Conservation (phyloP, 225 moss, liverwort and hornwort genomes). For the Rhytidiadelphus loreus region DNA sequence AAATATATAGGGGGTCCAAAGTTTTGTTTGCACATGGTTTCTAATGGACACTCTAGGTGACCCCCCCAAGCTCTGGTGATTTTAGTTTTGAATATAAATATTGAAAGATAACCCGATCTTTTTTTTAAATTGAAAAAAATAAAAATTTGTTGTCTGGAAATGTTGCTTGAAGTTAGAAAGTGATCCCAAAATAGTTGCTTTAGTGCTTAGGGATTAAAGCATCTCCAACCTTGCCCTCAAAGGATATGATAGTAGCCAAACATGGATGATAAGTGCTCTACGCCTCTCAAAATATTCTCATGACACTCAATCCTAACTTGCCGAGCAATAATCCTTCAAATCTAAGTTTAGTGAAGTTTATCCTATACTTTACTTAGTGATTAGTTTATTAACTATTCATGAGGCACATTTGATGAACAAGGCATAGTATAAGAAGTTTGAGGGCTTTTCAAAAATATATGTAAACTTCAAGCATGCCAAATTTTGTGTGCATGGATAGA, state of each 20-base stretch:
- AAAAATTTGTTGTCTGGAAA: no score
- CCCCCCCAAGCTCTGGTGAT: no score
- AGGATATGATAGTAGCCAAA: neutral
- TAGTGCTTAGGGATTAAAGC: no score
- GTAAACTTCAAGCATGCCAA: no score
- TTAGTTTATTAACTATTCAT: neutral
- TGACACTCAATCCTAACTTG: neutral
- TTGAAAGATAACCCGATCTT: no score
- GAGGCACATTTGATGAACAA: neutral
- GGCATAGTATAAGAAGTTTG: neutral
- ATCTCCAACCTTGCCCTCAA: neutral
- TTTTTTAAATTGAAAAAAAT: no score
- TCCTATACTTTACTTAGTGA: accelerated
- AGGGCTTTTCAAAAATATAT: neutral
- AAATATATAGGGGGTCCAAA: no score
- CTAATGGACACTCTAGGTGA: no score
- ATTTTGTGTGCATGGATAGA: neutral
- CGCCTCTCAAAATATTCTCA: neutral
- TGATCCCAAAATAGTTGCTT: no score
- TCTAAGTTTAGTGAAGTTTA: neutral
- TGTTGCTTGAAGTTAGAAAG: no score
- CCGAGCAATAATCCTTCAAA: neutral
- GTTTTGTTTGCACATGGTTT: no score
- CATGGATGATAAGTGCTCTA: accelerated
- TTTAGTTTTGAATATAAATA: no score